phyloP scores from a whole-genome alignment of 2,329 filamentous ascomycete species.

The Pyricularia pennisetigena region DNA sequence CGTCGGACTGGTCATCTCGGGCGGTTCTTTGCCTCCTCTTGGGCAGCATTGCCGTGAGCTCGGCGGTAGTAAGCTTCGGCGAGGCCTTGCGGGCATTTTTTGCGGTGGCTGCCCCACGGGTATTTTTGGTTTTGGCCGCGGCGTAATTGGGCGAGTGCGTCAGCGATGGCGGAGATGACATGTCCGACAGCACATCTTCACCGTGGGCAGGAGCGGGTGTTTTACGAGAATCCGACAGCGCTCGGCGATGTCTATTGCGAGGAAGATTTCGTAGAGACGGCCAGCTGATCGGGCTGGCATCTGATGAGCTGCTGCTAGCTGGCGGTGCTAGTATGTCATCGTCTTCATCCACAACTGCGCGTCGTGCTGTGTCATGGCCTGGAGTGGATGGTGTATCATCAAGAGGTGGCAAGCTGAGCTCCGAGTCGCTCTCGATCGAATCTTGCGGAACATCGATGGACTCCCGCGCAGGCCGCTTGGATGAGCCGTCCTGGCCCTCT shows the following conservation, averaged over 20 bases:
- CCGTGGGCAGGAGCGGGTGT: constrained; percentile 28
- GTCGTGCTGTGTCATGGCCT: constrained; percentile 6
- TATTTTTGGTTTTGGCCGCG: constrained; percentile 15
- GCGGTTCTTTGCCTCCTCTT: constrained; percentile 33
- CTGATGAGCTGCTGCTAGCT: constrained; percentile 37
- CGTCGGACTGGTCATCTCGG: constrained; percentile 12
- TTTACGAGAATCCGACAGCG: constrained; percentile 12
- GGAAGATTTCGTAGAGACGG: constrained; percentile 42
- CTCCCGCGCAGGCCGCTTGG: constrained; percentile 19
- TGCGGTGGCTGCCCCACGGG: constrained; percentile 14
- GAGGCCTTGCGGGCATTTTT: constrained; percentile 23
- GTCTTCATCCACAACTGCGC: constrained; percentile 18
- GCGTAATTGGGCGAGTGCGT: constrained; percentile 54
- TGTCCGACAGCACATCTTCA: constrained; percentile 36
- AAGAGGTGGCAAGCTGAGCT: constrained; percentile 6
- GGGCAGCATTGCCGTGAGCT: constrained; percentile 43
- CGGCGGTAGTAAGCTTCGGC: constrained; percentile 36
- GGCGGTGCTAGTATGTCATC: constrained; percentile 45
- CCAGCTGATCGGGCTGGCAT: constrained; percentile 34
- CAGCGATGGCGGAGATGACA: constrained; percentile 55
- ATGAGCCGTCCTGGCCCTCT: constrained; percentile 27
- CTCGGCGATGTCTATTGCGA: constrained; percentile 23
- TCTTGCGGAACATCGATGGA: constrained; percentile 11
- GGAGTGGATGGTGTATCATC: constrained; percentile 7
- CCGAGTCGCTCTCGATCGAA: constrained; percentile 15